A percentile compares a stretch with the other conserved stretches of the same genome.
Evolutionary conservation across 2,329 filamentous ascomycete genomes (phyloP).

Genomic region (Blastomyces percursus): DNA sequence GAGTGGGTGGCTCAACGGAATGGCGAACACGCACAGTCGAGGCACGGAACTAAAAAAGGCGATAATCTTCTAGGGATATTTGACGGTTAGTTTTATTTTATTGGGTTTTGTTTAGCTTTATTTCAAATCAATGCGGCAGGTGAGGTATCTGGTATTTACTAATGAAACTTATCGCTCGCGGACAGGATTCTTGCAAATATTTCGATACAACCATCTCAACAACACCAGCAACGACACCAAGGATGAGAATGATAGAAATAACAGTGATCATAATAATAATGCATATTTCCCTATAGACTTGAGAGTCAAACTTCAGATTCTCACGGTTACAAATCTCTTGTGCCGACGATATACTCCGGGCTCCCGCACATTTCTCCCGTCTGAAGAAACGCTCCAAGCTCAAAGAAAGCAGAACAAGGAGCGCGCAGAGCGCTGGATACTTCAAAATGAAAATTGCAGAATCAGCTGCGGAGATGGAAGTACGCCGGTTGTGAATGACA

Average conservation of each 20-base stretch:
- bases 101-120: background rate
- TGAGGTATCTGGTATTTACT: background rate
- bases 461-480: conserved; percentile 1
- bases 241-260: background rate
- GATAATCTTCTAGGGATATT: conserved; percentile 19
- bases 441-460: background rate
- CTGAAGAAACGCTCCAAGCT: conserved; percentile 25
- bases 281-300: conserved; percentile 28
- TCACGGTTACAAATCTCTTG: conserved; percentile 39
- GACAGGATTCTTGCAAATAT: conserved; percentile 34
- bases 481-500: background rate
- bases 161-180: conserved; percentile 1
- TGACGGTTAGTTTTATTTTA: conserved; percentile 19
- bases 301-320: conserved; percentile 38
- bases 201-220: conserved; percentile 32
- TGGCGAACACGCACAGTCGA: background rate
- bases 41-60: conserved; percentile 9
- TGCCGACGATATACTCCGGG: conserved; percentile 31
- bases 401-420: conserved; percentile 12
- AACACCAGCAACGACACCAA: background rate
- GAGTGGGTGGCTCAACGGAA: conserved; percentile 16
- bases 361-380: conserved; percentile 17
- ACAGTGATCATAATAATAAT: background rate
- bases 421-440: conserved; percentile 11
- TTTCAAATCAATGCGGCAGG: background rate